These are phyloP conservation scores for Saraca asoca DNA, from an alignment of 331 rosid genomes.

Conservation along the genomic window DNA sequence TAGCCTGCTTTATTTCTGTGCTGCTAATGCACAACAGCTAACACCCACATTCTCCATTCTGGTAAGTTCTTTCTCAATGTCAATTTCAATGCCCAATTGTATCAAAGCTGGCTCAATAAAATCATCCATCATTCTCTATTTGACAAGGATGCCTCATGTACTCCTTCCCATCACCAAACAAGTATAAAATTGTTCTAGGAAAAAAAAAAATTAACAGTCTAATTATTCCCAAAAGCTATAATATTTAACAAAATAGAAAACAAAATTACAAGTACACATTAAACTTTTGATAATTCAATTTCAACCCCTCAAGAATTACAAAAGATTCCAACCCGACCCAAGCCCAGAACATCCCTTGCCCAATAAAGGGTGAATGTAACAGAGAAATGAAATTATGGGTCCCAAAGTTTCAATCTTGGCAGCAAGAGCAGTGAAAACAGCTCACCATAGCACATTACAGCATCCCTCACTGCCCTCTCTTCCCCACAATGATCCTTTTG, in stretches of 20 bases:
- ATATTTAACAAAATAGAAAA: background rate
- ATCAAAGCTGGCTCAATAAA: constrained; percentile 38
- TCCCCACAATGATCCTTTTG: constrained; percentile 34
- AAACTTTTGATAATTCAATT: constrained; percentile 37
- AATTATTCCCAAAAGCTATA: constrained; percentile 43
- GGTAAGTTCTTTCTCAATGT: background rate
- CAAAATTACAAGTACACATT: constrained; percentile 47
- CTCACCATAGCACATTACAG: constrained; percentile 55
- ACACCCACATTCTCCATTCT: constrained; percentile 39
- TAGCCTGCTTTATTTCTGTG: constrained; percentile 34
- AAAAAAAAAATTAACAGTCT: constrained; percentile 21
- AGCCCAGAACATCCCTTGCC: constrained; percentile 20
- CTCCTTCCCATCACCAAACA: constrained; percentile 15
- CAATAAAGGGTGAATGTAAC: constrained; percentile 14
- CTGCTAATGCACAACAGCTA: constrained; percentile 27
- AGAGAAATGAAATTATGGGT: constrained; percentile 53
- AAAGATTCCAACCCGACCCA: constrained; percentile 57
- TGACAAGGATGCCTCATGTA: constrained; percentile 24
- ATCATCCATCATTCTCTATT: constrained; percentile 35
- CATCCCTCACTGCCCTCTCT: constrained; percentile 31
- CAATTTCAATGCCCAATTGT: constrained; percentile 26
- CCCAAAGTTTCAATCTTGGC: constrained; percentile 23
- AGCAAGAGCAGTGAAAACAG: constrained; percentile 51
- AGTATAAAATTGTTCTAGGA: background rate
- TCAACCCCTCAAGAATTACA: constrained; percentile 48